Base-by-base conservation (phyloP, 495 filamentous ascomycete genomes). In the Xylaria longipes region DNA sequence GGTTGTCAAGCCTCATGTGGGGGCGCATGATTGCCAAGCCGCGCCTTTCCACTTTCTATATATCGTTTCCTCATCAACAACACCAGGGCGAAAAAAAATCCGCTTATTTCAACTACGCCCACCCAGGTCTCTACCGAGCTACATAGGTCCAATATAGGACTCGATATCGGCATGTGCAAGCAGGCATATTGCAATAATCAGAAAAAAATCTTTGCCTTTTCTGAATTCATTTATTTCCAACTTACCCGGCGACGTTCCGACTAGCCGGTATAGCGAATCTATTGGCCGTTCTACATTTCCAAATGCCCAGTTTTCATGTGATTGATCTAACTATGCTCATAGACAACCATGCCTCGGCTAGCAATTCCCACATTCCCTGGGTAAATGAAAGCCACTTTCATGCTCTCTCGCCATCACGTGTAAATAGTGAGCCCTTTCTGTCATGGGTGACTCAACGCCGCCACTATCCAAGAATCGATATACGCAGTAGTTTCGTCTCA, bases 1-100 rank as follows among this genome's bases (percentile, higher is more conserved):
- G 14, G 56, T 12, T 29, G 11, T 15, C 50, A 54, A 54, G 27
- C 50, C 46, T 35, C 48, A 57, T 35, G 52, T 69, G 54, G 52
- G 66, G 50, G 37, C 9, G 22, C 35, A 56, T 67, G 7, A 17
- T 22, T 56, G 65, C 65, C 65, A 67, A 67, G 65, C 56, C 65
- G 5, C 17, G 11, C n/a, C 11, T 56, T 67, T 54, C 33, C n/a
- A 41, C 29, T 67, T 56, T 56, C 22, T 8, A 22, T n/a, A 52
- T 57, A 15, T 48, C 25, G 54, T 69, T 61, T 43, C 54, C 66
- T 69, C 35, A 69, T 58, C 66, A 69, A 69, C 66, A n/a, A 69
- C 35, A 15, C n/a, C 25, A 50, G 27, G 17, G 17, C 37, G 27
- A 41, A 62, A 62, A 43, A 11, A 61, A 37, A 61, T 39, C 20